Conservation (phyloP, 176 grass and related monocot genomes). For the Oryza punctata region DNA sequence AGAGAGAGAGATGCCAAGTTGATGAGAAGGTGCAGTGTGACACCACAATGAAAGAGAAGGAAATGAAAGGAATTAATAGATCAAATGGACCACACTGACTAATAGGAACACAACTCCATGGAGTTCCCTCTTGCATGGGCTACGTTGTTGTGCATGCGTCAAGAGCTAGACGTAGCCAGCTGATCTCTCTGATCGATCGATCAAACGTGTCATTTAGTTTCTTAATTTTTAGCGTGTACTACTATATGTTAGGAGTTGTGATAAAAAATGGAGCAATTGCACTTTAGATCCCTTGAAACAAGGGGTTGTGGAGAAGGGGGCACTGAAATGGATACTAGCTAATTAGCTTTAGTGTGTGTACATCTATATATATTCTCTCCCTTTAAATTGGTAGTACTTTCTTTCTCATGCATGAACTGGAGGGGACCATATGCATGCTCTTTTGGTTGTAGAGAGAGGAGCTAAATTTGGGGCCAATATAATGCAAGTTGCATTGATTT, state of each 20-base stretch:
- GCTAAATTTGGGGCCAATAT: background rate
- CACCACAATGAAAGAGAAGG: slow-evolving; percentile 43
- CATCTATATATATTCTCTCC: background rate
- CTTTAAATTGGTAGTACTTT: slow-evolving; percentile 1
- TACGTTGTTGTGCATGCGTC: background rate
- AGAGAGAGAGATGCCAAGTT: slow-evolving; percentile 37
- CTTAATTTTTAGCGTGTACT: background rate
- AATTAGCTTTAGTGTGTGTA: background rate
- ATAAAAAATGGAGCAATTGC: slow-evolving; percentile 17
- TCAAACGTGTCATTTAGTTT: slow-evolving; percentile 1
- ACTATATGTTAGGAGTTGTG: background rate
- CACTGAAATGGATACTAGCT: slow-evolving; percentile 3
- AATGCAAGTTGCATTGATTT: slow-evolving; percentile 11
- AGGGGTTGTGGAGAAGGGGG: slow-evolving; percentile 30
- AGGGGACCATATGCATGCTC: slow-evolving; percentile 34
- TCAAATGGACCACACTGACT: slow-evolving; percentile 31
- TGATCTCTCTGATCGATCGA: background rate
- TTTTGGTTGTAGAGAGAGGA: background rate
- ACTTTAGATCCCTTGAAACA: slow-evolving; percentile 38
- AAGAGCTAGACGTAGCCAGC: background rate
- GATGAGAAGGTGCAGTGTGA: slow-evolving; percentile 42
- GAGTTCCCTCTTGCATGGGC: slow-evolving; percentile 36
- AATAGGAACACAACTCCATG: background rate
- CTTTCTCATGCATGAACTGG: slow-evolving; percentile 24
- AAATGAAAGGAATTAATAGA: slow-evolving; percentile 36